Evolutionary conservation across 2,329 filamentous ascomycete genomes (phyloP).

Genomic region (Zasmidium cellare): DNA sequence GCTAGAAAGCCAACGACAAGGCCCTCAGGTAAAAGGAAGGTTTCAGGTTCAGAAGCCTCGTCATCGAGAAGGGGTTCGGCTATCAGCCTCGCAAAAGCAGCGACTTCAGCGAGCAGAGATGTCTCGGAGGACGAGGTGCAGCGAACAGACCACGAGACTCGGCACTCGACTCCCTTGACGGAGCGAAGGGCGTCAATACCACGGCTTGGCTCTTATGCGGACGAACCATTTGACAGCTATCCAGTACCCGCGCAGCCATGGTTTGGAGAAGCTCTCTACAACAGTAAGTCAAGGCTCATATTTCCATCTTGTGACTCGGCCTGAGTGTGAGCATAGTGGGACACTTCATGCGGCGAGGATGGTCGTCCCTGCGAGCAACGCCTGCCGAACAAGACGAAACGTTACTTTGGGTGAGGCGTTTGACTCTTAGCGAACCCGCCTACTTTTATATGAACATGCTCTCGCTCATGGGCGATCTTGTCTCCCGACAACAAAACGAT

Average conservation of each 20-base stretch:
- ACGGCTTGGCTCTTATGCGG: background rate
- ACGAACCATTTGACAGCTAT: constrained; percentile 11
- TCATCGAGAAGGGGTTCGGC: background rate
- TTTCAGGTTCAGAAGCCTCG: background rate
- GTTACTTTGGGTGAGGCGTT: constrained; percentile 15
- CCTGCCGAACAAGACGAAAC: constrained; percentile 6
- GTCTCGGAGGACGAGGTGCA: background rate
- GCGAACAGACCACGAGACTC: background rate
- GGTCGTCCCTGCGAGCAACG: constrained; percentile 1
- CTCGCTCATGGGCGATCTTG: constrained; percentile 12
- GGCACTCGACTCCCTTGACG: background rate
- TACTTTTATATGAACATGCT: constrained; percentile 22
- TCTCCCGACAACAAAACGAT: constrained; percentile 7
- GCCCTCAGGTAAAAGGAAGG: background rate
- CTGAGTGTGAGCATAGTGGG: constrained; percentile 7
- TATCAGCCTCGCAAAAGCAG: background rate
- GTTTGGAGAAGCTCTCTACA: constrained; percentile 9
- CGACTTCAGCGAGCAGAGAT: background rate
- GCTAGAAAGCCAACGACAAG: constrained; percentile 2
- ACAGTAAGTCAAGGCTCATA: constrained; percentile 2
- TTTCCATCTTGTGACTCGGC: too few relatives aligned
- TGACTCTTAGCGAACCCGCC: constrained; percentile 9
- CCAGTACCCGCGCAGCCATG: constrained; percentile 13
- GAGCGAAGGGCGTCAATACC: background rate
- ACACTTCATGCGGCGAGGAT: constrained; percentile 14